Evolutionary conservation across 164 flowering plant species (phyloP).

Genomic region (Cinnamomum chago): DNA sequence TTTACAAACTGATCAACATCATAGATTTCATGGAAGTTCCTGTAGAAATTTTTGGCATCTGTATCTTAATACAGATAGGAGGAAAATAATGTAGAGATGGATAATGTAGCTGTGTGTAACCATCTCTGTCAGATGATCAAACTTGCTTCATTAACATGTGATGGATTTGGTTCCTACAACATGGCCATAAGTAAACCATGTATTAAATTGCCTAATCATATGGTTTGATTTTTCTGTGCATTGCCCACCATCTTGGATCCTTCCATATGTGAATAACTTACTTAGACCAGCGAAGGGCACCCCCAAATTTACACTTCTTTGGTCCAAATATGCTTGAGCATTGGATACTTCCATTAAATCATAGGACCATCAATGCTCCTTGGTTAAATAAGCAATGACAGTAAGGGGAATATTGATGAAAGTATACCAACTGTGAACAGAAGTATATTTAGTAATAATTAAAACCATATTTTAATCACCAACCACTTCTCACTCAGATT

Average conservation of each 20-base stretch:
- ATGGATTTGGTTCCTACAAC: too few relatives aligned
- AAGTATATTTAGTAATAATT: background rate
- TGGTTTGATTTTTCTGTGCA: too few relatives aligned
- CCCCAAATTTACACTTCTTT: too few relatives aligned
- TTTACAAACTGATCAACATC: slow-evolving; percentile 64
- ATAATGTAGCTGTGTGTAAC: background rate
- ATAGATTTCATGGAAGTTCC: slow-evolving; percentile 85
- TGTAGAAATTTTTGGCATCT: slow-evolving; percentile 23
- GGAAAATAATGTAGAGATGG: too few relatives aligned
- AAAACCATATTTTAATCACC: slow-evolving; percentile 4
- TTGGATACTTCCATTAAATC: too few relatives aligned
- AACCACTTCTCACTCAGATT: slow-evolving; percentile 68
- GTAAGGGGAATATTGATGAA: background rate
- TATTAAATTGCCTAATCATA: too few relatives aligned
- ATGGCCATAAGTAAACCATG: background rate
- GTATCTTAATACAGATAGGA: background rate
- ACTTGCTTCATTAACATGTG: background rate
- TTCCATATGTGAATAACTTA: too few relatives aligned
- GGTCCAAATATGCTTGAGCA: too few relatives aligned
- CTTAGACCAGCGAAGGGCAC: too few relatives aligned
- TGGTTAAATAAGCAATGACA: too few relatives aligned
- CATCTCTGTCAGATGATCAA: background rate
- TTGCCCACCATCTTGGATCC: too few relatives aligned
- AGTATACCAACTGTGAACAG: background rate
- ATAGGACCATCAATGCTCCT: too few relatives aligned